Evolutionary conservation across 2,329 filamentous ascomycete genomes (phyloP), one percentile per base, ranked within the genome.

Genomic region (Alternaria gansuensis): DNA sequence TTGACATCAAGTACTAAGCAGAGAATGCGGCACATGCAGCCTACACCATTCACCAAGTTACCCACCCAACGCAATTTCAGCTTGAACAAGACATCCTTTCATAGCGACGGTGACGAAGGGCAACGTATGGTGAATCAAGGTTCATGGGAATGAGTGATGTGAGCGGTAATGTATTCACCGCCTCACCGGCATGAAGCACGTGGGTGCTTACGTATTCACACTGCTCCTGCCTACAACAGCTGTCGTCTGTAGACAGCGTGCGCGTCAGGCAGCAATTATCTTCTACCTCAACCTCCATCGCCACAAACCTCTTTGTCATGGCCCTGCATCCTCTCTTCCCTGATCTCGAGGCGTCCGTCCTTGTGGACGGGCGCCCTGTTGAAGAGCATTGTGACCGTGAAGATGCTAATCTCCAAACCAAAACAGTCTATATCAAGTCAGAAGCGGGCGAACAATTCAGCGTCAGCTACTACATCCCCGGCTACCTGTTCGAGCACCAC

Each of bases 281-380:
- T 8, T 26, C 9, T 39, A 11, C 6, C 39, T 41, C 14, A 21
- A 14, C 6, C 3, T 17, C 34, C 14, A 21, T 26, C 7, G 13
- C 36, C 14, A 28, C 4, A 39, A 17, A 49, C 14, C 23, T 24
- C 33, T 26, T 26, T 13, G 24, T 33, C 10, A 68, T 68, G 66
- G 64, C 56, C 7, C 51, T 62, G 6, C 51, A 57, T 8, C 41
- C 40, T 8, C 48, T 37, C 23, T 45, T 34, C 10, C 60, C 60
- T 2, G 56, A 60, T 0, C 51, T 67, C 17, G 9, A 54, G 21
- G 62, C 60, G 21, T 45, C 65, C 24, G 44, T 68, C 14, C 36
- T 57, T 14, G 51, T 66, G 37, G 51, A 64, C 31, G 41, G 48
- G 3, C 10, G 54, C 33, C 17, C 53, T 1, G 54, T 65, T 8